Conservation (phyloP, 176 grass and related monocot species). For the Canna indica region DNA sequence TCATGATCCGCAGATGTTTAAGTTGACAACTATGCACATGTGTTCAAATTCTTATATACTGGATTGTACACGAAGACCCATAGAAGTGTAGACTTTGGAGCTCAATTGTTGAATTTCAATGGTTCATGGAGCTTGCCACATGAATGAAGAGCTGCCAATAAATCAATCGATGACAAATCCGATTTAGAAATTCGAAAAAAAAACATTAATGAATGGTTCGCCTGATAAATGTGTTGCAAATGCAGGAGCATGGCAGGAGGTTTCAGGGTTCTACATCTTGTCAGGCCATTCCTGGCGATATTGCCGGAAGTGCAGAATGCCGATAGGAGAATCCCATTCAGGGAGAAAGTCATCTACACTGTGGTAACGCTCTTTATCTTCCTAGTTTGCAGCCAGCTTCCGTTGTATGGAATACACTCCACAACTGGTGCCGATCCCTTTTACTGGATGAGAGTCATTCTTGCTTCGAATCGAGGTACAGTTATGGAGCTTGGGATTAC, state of each 20-base stretch:
- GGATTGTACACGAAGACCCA: too few species aligned
- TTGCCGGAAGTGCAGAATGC: slow-evolving; percentile 81
- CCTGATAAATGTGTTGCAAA: too few species aligned
- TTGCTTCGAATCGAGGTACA: slow-evolving; percentile 23
- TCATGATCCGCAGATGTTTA: too few species aligned
- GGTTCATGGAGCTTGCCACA: too few species aligned
- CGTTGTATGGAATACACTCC: slow-evolving; percentile 84
- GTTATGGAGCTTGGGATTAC: slow-evolving; percentile 96
- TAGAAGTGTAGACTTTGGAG: too few species aligned
- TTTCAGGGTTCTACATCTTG: slow-evolving; percentile 81
- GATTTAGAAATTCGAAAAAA: too few species aligned
- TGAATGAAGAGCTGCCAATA: too few species aligned
- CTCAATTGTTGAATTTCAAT: too few species aligned
- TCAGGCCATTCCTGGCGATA: slow-evolving; percentile 77
- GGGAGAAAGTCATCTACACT: slow-evolving; percentile 83
- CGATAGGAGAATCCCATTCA: slow-evolving; percentile 81
- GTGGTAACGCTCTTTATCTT: slow-evolving; percentile 86
- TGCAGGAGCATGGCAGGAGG: slow-evolving; percentile 51
- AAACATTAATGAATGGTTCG: too few species aligned
- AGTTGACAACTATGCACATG: too few species aligned
- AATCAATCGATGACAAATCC: too few species aligned
- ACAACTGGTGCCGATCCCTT: slow-evolving; percentile 89
- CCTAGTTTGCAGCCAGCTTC: slow-evolving; percentile 20
- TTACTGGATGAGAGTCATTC: slow-evolving; percentile 90
- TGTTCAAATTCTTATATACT: too few species aligned